These are phyloP conservation scores for Soucietia sequanensis DNA, from an alignment of 805 yeast genomes.

Conservation along the genomic window DNA sequence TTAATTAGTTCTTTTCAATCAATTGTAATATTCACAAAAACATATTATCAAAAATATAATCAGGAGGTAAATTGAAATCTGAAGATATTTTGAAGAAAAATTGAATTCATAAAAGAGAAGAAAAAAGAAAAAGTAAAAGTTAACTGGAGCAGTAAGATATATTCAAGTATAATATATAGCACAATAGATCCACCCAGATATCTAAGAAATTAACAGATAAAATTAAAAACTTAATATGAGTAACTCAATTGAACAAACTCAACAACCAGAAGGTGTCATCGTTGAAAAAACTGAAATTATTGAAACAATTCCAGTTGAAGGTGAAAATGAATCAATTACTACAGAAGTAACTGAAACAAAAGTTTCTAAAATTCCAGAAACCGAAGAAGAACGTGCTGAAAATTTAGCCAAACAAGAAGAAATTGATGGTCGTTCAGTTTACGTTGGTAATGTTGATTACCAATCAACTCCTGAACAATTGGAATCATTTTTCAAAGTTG, in stretches of 20 bases:
- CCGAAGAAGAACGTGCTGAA: constrained; percentile 31
- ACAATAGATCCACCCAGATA: background rate
- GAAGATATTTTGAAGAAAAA: too few relatives aligned
- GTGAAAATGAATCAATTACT: too few relatives aligned
- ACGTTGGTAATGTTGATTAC: constrained; percentile 51
- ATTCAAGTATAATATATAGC: too few relatives aligned
- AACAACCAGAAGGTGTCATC: constrained; percentile 2
- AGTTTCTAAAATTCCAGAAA: too few relatives aligned
- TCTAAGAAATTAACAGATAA: background rate
- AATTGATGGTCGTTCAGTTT: constrained; percentile 52
- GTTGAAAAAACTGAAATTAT: background rate
- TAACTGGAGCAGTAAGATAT: too few relatives aligned
- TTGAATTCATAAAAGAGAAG: too few relatives aligned
- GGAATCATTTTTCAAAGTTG: constrained; percentile 43
- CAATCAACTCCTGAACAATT: constrained; percentile 50
- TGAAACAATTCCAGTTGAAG: constrained; percentile 5
- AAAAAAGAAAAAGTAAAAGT: too few relatives aligned
- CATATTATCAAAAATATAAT: too few relatives aligned
- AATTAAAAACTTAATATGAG: constrained; percentile 5
- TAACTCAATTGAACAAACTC: constrained; percentile 6
- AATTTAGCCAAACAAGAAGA: constrained; percentile 41
- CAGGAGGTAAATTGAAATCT: too few relatives aligned
- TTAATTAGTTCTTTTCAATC: too few relatives aligned
- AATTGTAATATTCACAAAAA: too few relatives aligned
- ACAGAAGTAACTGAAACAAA: too few relatives aligned